A percentile compares a stretch with the other conserved stretches of the same genome.
These are phyloP conservation scores for Cryptococcus sp. DNA, from an alignment of 1,284 basidiomycete genomes.

Conservation along the genomic window DNA sequence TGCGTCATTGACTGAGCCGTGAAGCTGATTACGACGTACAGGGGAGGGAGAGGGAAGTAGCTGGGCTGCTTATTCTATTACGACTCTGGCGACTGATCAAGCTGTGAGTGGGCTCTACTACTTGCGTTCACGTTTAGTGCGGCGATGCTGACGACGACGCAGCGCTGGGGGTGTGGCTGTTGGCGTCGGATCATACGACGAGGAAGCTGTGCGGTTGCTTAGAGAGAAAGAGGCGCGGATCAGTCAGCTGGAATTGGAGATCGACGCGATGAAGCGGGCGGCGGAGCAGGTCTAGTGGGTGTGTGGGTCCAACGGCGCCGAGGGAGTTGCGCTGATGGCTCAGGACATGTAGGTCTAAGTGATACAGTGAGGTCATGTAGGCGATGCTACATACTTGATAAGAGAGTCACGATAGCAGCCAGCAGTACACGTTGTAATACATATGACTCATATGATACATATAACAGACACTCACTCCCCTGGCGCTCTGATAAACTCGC, in stretches of 20 bases:
- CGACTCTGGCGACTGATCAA: conserved; percentile 77
- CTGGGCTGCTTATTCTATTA: conserved; percentile 66
- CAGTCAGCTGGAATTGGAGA: not conserved
- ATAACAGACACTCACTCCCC: not conserved
- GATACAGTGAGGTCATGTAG: too few relatives aligned
- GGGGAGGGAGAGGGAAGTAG: conserved; percentile 64
- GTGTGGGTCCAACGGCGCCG: not conserved
- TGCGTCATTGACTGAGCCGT: not conserved
- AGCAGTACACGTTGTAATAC: too few relatives aligned
- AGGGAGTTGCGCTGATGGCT: too few relatives aligned
- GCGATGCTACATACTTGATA: too few relatives aligned
- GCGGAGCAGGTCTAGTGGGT: conserved; percentile 1
- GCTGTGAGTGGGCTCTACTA: conserved; percentile 57
- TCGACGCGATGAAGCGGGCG: not conserved
- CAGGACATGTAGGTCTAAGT: too few relatives aligned
- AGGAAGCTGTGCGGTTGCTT: conserved; percentile 7
- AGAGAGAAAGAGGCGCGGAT: not conserved
- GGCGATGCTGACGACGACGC: not conserved
- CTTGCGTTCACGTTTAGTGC: too few relatives aligned
- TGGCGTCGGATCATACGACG: conserved; percentile 11
- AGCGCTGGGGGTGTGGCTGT: not conserved
- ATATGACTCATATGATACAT: not conserved
- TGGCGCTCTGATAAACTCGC: conserved; percentile 33
- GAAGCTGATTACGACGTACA: conserved; percentile 30
- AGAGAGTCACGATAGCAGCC: too few relatives aligned